A percentile compares a stretch with the other conserved stretches of the same genome.
These are phyloP conservation scores for Talaromyces sp. DNA, from an alignment of 2,329 filamentous ascomycete genomes.

Conservation along the genomic window DNA sequence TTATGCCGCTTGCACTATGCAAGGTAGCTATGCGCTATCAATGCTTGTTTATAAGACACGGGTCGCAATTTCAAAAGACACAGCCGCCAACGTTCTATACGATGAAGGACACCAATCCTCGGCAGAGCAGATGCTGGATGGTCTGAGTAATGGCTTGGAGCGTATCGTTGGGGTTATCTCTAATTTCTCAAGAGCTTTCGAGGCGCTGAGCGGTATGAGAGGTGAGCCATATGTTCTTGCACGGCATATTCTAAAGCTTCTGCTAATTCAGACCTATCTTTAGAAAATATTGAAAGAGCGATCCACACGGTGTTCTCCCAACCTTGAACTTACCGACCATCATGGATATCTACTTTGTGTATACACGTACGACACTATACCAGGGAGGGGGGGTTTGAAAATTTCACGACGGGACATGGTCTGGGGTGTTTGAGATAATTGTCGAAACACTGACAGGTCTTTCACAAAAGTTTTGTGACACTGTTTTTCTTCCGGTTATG, in stretches of 20 bases:
- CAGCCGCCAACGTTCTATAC: slow-evolving; percentile 25
- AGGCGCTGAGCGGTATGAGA: slow-evolving; percentile 45
- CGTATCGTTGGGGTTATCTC: slow-evolving; percentile 35
- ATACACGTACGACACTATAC: not conserved
- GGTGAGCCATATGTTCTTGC: slow-evolving; percentile 26
- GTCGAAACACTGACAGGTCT: too few species aligned
- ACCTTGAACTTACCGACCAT: slow-evolving; percentile 11
- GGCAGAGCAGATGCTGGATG: slow-evolving; percentile 33
- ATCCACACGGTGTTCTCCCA: slow-evolving; percentile 41
- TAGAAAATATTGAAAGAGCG: slow-evolving; percentile 44
- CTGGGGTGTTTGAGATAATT: not conserved
- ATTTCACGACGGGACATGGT: not conserved
- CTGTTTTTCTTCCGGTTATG: not conserved
- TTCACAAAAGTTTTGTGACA: not conserved
- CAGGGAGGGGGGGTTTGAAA: not conserved
- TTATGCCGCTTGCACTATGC: slow-evolving; percentile 48
- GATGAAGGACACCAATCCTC: slow-evolving; percentile 24
- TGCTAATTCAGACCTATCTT: not conserved
- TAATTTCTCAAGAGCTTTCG: slow-evolving; percentile 43
- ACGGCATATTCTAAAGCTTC: not conserved
- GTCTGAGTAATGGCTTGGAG: slow-evolving; percentile 37
- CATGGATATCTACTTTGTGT: not conserved
- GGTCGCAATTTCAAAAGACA: slow-evolving; percentile 30
- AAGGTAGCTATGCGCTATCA: slow-evolving; percentile 46
- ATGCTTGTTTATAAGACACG: slow-evolving; percentile 46